phyloP scores from a whole-genome alignment of 1,284 basidiomycete genomes.

The Schizophyllum commune region DNA sequence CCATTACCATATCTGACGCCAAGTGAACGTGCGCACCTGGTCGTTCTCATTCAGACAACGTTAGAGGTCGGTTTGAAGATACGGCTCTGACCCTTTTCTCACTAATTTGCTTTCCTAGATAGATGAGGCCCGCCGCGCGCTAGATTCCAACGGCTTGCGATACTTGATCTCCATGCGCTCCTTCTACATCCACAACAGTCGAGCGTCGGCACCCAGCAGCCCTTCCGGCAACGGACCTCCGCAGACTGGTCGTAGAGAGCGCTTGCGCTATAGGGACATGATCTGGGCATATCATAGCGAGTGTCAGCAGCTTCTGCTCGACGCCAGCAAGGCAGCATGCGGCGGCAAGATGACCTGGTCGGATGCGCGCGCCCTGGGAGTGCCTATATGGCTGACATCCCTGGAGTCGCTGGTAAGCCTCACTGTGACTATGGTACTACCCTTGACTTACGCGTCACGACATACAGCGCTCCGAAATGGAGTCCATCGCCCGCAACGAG shows the following conservation, averaged over 20 bases:
- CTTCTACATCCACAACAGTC: slow-evolving; percentile 70
- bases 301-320: slow-evolving; percentile 78
- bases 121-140: slow-evolving; percentile 76
- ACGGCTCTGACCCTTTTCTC: slow-evolving; percentile 1
- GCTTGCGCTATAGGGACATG: slow-evolving; percentile 85
- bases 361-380: slow-evolving; percentile 79
- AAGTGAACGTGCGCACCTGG: slow-evolving; percentile 74
- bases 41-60: slow-evolving; percentile 78
- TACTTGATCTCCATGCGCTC: slow-evolving; percentile 86
- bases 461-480: slow-evolving; percentile 69
- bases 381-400: slow-evolving; percentile 85
- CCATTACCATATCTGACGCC: slow-evolving; percentile 65
- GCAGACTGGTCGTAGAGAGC: slow-evolving; percentile 49
- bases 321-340: slow-evolving; percentile 65
- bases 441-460: slow-evolving; percentile 1
- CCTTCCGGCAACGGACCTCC: slow-evolving; percentile 31
- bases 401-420: slow-evolving; percentile 59
- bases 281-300: slow-evolving; percentile 95
- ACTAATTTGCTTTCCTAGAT: slow-evolving; percentile 40
- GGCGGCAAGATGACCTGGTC: slow-evolving; percentile 81
- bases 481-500: slow-evolving; percentile 87
- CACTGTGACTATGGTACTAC: not conserved
- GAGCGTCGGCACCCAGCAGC: slow-evolving; percentile 40
- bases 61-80: slow-evolving; percentile 52
- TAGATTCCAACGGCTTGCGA: slow-evolving; percentile 85